phyloP scores from a whole-genome alignment of 192 early-diverging fungal genomes.

The Tieghemiomyces parasiticus region DNA sequence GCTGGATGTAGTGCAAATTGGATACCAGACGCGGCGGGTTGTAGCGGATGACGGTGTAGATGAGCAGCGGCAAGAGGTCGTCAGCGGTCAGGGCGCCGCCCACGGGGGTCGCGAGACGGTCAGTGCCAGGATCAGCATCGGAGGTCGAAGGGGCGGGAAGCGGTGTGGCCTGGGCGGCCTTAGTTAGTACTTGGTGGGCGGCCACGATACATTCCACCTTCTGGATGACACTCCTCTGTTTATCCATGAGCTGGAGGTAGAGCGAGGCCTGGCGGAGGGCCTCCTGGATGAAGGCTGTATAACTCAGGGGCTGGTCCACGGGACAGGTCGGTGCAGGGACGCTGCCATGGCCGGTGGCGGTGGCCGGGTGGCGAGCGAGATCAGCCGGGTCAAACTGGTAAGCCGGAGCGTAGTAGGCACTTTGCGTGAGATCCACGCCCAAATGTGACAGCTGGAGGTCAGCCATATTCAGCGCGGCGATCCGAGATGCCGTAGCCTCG shows the following conservation, averaged over 20 bases:
- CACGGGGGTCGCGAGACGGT: no score
- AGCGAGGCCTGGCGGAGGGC: constrained; percentile 1
- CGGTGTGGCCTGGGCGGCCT: constrained; percentile 8
- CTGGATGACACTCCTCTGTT: constrained; percentile 4
- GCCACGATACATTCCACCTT: constrained; percentile 9
- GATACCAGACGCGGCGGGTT: constrained; percentile 53
- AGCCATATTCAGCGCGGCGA: constrained; percentile 47
- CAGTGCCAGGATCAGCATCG: not conserved
- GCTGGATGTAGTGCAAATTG: constrained; percentile 40
- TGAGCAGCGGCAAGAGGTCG: constrained; percentile 47
- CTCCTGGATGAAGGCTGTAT: constrained; percentile 5
- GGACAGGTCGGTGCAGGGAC: not conserved
- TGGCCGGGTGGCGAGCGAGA: not conserved
- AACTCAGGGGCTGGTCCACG: not conserved
- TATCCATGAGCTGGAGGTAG: constrained; percentile 5
- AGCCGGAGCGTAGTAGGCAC: not conserved
- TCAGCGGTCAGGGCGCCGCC: constrained; percentile 30
- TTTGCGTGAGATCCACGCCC: constrained; percentile 21
- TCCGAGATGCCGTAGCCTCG: constrained; percentile 43
- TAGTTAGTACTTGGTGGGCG: constrained; percentile 5
- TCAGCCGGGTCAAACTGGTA: not conserved
- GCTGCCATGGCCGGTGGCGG: not conserved
- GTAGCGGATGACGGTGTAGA: constrained; percentile 46
- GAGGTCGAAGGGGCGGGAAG: not conserved
- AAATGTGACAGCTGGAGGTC: constrained; percentile 41